A percentile compares a stretch with the other conserved stretches of the same genome.
Evolutionary conservation across 768 basidiomycete species (phyloP).

Genomic region (Tubosaeta brunneosetosa): DNA sequence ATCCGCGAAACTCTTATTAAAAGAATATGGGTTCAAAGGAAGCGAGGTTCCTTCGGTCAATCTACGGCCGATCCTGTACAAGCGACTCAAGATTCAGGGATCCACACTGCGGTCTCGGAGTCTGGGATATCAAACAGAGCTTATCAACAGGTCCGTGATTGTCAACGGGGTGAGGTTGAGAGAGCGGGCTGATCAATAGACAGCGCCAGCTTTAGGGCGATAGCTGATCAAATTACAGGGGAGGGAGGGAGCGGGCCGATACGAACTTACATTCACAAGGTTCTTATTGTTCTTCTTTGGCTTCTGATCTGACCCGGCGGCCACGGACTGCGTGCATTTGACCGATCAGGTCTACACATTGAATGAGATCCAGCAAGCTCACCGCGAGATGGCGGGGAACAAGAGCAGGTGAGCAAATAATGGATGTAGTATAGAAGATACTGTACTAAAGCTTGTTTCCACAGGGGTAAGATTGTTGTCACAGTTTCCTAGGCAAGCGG

Average conservation of each 20-base stretch:
- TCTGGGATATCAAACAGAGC: constrained; percentile 68
- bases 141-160: constrained; percentile 50
- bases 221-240: constrained; percentile 57
- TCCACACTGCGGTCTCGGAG: constrained; percentile 79
- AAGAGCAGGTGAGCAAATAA: constrained; percentile 40
- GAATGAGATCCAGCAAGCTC: constrained; percentile 75
- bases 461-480: constrained; percentile 32
- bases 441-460: neutral
- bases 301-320: constrained; percentile 11
- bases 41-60: constrained; percentile 46
- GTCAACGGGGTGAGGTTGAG: neutral
- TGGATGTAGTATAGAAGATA: neutral
- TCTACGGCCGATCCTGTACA: constrained; percentile 67
- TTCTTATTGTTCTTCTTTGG: constrained; percentile 24
- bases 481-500: constrained; percentile 18
- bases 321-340: constrained; percentile 4
- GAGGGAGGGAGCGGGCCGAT: constrained; percentile 54
- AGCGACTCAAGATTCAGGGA: constrained; percentile 84
- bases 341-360: constrained; percentile 65
- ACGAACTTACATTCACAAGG: constrained; percentile 77
- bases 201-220: constrained; percentile 48
- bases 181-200: neutral
- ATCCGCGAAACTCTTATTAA: constrained; percentile 19
- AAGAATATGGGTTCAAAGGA: constrained; percentile 37
- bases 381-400: constrained; percentile 80